A percentile compares a stretch with the other conserved stretches of the same genome.
Conservation (phyloP, 2,329 filamentous ascomycete species). For the Coniochaeta pulveracea region DNA sequence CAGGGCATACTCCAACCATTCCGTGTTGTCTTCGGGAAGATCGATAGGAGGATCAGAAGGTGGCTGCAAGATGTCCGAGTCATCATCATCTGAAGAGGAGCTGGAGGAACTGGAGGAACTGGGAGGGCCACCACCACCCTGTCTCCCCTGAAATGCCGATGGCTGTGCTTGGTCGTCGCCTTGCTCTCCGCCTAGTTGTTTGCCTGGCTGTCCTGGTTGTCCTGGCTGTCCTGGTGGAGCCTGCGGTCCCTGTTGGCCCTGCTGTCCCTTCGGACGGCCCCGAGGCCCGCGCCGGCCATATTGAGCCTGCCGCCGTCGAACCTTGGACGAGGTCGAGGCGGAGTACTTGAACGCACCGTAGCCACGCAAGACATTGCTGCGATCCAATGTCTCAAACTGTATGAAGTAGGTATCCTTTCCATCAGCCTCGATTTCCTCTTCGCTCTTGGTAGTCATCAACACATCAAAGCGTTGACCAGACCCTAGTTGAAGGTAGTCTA, state of each 20-base stretch:
- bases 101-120: neutral
- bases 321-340: neutral
- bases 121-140: constrained; percentile 6
- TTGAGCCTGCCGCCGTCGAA: neutral
- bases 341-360: constrained; percentile 1
- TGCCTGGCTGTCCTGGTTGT: too few species aligned
- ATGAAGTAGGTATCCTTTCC: constrained; percentile 27
- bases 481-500: constrained; percentile 40
- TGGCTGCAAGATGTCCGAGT: constrained; percentile 8
- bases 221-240: neutral
- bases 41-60: constrained; percentile 19
- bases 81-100: constrained; percentile 13
- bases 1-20: constrained; percentile 37
- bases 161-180: too few species aligned
- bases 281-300: neutral
- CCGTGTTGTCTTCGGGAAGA: constrained; percentile 20
- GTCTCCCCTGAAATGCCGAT: constrained; percentile 9
- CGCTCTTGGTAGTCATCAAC: constrained; percentile 40
- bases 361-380: constrained; percentile 14
- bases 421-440: constrained; percentile 25
- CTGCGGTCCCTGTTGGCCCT: neutral
- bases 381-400: constrained; percentile 27
- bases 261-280: neutral
- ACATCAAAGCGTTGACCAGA: constrained; percentile 50
- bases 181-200: too few species aligned